These are phyloP conservation scores for Moniliophthora roreri DNA, from an alignment of 1,284 basidiomycete genomes.

Conservation along the genomic window DNA sequence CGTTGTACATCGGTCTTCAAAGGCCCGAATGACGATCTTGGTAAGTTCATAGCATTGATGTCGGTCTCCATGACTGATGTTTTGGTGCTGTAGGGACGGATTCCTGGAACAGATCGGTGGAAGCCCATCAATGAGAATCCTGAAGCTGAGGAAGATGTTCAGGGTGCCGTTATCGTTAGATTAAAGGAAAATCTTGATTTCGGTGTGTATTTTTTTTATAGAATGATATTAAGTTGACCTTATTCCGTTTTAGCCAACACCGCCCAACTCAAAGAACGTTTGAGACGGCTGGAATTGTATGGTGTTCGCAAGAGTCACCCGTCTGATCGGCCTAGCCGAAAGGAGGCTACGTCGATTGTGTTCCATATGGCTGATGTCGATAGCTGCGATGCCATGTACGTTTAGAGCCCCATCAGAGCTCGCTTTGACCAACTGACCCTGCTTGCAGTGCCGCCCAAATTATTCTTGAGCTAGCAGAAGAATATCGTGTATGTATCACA, in stretches of 20 bases:
- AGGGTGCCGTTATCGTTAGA: constrained; percentile 79
- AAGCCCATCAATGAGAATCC: constrained; percentile 79
- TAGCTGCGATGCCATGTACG: constrained; percentile 82
- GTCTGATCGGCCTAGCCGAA: constrained; percentile 79
- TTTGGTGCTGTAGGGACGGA: constrained; percentile 56
- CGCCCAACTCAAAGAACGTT: constrained; percentile 73
- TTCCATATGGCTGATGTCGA: constrained; percentile 91
- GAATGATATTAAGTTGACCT: not conserved
- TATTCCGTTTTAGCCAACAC: constrained; percentile 66
- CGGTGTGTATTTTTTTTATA: constrained; percentile 40
- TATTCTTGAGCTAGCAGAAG: constrained; percentile 76
- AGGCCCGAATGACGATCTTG: constrained; percentile 52
- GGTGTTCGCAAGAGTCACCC: constrained; percentile 79
- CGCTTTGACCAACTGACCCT: not conserved
- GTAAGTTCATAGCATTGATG: constrained; percentile 25
- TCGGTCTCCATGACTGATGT: not conserved
- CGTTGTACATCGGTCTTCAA: constrained; percentile 86
- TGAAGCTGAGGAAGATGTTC: constrained; percentile 72
- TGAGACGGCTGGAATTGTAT: constrained; percentile 81
- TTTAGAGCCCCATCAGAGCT: constrained; percentile 14
- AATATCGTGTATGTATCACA: constrained; percentile 59
- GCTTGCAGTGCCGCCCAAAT: constrained; percentile 76
- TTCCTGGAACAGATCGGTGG: constrained; percentile 83
- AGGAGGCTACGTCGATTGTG: constrained; percentile 75
- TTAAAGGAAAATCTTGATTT: constrained; percentile 84